Evolutionary conservation across 164 flowering plant genomes (phyloP).

Genomic region (Santalum album): DNA sequence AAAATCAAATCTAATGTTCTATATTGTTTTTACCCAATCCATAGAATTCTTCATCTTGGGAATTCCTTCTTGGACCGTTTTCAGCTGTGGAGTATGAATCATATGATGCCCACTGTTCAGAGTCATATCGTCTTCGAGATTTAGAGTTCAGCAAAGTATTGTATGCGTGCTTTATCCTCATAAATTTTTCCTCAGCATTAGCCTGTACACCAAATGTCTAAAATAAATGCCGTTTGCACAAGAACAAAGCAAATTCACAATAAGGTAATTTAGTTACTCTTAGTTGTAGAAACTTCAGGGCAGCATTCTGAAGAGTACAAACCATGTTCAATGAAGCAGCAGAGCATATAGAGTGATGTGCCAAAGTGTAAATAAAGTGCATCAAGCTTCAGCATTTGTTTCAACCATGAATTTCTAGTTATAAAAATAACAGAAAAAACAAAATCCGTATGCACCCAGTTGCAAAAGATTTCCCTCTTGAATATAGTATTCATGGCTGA

Average conservation of each 20-base stretch:
- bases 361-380: too few relatives aligned
- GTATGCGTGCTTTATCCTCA: slow-evolving; percentile 95
- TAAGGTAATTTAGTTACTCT: neutral
- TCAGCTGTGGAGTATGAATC: slow-evolving; percentile 35
- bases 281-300: too few relatives aligned
- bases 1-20: slow-evolving; percentile 3
- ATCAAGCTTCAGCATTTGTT: too few relatives aligned
- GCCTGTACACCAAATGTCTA: slow-evolving; percentile 30
- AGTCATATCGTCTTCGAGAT: slow-evolving; percentile 41
- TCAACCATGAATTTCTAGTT: too few relatives aligned
- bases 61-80: slow-evolving; percentile 28
- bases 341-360: too few relatives aligned
- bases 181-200: slow-evolving; percentile 81
- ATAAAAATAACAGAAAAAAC: too few relatives aligned
- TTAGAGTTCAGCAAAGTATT: slow-evolving; percentile 65
- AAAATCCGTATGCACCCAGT: too few relatives aligned
- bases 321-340: too few relatives aligned
- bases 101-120: slow-evolving; percentile 31
- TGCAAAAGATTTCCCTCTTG: too few relatives aligned
- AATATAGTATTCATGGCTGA: too few relatives aligned
- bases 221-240: neutral
- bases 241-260: neutral
- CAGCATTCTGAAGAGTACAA: too few relatives aligned
- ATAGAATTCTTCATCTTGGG: slow-evolving; percentile 66
- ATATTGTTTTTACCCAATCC: slow-evolving; percentile 61